A percentile compares a stretch with the other conserved stretches of the same genome.
phyloP scores from a whole-genome alignment of 768 basidiomycete species.

The Exsudoporus frostii region DNA sequence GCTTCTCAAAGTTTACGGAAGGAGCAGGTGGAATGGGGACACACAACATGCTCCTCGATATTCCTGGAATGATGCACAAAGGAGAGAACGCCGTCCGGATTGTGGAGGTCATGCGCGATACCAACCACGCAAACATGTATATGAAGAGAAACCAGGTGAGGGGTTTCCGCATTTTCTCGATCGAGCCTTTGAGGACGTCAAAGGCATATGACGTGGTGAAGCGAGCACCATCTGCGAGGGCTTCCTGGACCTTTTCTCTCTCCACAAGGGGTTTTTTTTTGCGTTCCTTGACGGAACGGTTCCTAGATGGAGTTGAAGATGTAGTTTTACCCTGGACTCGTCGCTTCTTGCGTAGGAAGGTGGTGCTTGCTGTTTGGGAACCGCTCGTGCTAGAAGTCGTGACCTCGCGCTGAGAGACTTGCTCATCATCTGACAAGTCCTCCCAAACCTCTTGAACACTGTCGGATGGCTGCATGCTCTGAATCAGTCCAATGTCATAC shows the following conservation, averaged over 20 bases:
- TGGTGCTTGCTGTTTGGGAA: conserved; percentile 11
- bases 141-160: conserved; percentile 52
- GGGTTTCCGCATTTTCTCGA: conserved; percentile 53
- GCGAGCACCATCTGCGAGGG: conserved; percentile 20
- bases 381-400: conserved; percentile 1
- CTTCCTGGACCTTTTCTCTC: conserved; percentile 24
- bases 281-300: conserved; percentile 18
- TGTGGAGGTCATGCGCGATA: conserved; percentile 39
- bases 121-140: conserved; percentile 46
- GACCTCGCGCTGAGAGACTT: conserved; percentile 7
- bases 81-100: conserved; percentile 52
- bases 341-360: conserved; percentile 30
- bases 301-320: conserved; percentile 20
- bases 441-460: conserved; percentile 32
- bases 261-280: conserved; percentile 30
- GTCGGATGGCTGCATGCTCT: background rate
- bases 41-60: conserved; percentile 51
- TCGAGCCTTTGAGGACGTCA: conserved; percentile 45
- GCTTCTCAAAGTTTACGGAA: conserved; percentile 55
- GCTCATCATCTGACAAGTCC: conserved; percentile 27
- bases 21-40: conserved; percentile 20
- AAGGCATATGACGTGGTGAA: conserved; percentile 39
- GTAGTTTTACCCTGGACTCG: conserved; percentile 21
- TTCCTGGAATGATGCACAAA: conserved; percentile 58
- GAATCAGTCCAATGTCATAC: background rate